Evolutionary conservation across 2,329 filamentous ascomycete species (phyloP), one percentile per base, ranked within the genome.

Genomic region (Sporothrix protearum): DNA sequence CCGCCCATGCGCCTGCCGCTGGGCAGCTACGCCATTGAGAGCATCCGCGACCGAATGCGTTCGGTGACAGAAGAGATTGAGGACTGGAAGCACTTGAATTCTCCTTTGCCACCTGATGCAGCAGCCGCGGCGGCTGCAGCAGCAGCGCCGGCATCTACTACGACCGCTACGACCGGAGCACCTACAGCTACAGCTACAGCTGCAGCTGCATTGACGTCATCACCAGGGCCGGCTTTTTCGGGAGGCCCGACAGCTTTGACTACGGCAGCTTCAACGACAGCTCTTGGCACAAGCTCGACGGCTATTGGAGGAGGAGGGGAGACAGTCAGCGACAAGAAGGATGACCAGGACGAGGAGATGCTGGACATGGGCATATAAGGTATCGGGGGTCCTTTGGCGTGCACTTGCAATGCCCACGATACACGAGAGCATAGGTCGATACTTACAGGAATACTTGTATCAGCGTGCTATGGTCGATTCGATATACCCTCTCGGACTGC

Each of bases 41-140:
- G 94, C 79, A 96, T 98, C 68, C 85, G 96, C 19, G 96, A 99
- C 81, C 86, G 95, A 25, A 81, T 98, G 77, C 88, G 93, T 75
- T 95, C 92, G 73, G 93, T 98, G 53, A 97, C 94, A 14, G 96
- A 98, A 80, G 96, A 99, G 83, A 87, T 96, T 75, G 93, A 96
- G 81, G 93, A 96, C 78, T 97, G 93, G 93, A 96, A 94, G 77
- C 91, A 95, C 78, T 83, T 96, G 39, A 92, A 92, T 79, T 94
- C 93, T 75, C 82, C 87, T 0, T 77, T 81, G 49, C 79, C 81
- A 16, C 78, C 82, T 0, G 84, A 84, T 72, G 45, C 64, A n/a
- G 9, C 64, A 14, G 63, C 22, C 19, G 25, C 63, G 8, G 14
- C 63, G 2, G 22, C 63, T 2, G 25, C 63, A 39, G 69, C 71